These are phyloP conservation scores for Xylaria hypoxylon DNA, from an alignment of 2,329 filamentous ascomycete species.

Conservation along the genomic window DNA sequence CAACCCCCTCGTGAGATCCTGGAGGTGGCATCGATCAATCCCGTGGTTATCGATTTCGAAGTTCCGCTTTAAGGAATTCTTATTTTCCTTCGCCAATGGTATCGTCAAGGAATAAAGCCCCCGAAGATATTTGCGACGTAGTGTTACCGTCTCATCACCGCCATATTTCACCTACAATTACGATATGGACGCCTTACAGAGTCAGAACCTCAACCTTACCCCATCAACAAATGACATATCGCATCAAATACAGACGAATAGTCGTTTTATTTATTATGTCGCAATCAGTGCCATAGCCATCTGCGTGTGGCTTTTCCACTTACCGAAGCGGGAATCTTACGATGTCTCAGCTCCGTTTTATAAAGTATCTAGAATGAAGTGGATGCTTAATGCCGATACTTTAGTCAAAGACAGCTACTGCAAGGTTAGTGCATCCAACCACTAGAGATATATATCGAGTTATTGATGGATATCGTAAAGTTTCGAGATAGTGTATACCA, in stretches of 20 bases:
- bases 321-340: slow-evolving; percentile 46
- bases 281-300: slow-evolving; percentile 54
- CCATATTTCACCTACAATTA: slow-evolving; percentile 37
- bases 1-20: neutral
- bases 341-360: slow-evolving; percentile 59
- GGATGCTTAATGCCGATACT: slow-evolving; percentile 63
- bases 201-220: slow-evolving; percentile 42
- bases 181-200: slow-evolving; percentile 41
- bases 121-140: slow-evolving; percentile 8
- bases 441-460: neutral
- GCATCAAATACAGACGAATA: slow-evolving; percentile 46
- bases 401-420: slow-evolving; percentile 62
- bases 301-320: slow-evolving; percentile 55
- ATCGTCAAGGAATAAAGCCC: neutral
- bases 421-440: slow-evolving; percentile 53
- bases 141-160: slow-evolving; percentile 14
- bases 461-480: slow-evolving; percentile 46
- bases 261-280: slow-evolving; percentile 56
- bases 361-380: slow-evolving; percentile 61
- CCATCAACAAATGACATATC: slow-evolving; percentile 42
- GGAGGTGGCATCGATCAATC: slow-evolving; percentile 1
- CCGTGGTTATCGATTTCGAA: neutral
- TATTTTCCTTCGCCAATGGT: slow-evolving; percentile 10
- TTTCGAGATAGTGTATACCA: slow-evolving; percentile 63
- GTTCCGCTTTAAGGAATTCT: neutral